Evolutionary conservation across 1,284 basidiomycete species (phyloP).

Genomic region (Trichosporon sp.): DNA sequence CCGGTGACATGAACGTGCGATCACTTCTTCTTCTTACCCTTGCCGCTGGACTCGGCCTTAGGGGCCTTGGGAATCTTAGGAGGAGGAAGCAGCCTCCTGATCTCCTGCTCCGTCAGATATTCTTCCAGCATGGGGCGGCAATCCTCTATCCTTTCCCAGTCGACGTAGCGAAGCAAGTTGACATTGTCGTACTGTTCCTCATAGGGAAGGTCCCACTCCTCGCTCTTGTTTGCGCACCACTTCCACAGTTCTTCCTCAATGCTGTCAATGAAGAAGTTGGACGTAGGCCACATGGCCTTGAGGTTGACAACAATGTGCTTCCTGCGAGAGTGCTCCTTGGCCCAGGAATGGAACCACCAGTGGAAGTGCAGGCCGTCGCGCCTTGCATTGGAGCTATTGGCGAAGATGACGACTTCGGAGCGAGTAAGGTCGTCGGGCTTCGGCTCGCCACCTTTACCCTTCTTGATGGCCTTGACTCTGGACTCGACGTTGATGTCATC

Average conservation of each 20-base stretch:
- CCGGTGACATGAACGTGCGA: background rate
- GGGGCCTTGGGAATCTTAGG: background rate
- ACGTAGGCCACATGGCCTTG: background rate
- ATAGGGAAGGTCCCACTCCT: background rate
- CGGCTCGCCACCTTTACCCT: background rate
- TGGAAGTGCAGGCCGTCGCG: background rate
- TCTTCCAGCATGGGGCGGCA: background rate
- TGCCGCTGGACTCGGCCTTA: background rate
- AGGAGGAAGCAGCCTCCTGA: background rate
- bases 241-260: background rate
- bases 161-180: background rate
- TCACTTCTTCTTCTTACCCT: background rate
- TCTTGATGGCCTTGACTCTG: background rate
- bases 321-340: background rate
- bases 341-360: background rate
- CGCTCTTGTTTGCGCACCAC: background rate
- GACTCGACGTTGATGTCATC: background rate
- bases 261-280: background rate
- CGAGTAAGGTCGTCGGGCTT: background rate
- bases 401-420: background rate
- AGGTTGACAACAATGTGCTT: background rate
- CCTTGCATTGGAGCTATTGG: background rate
- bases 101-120: background rate
- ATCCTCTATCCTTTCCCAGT: background rate
- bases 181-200: background rate